phyloP scores from a whole-genome alignment of 2,329 filamentous ascomycete species.

The Fusarium tuaranense region DNA sequence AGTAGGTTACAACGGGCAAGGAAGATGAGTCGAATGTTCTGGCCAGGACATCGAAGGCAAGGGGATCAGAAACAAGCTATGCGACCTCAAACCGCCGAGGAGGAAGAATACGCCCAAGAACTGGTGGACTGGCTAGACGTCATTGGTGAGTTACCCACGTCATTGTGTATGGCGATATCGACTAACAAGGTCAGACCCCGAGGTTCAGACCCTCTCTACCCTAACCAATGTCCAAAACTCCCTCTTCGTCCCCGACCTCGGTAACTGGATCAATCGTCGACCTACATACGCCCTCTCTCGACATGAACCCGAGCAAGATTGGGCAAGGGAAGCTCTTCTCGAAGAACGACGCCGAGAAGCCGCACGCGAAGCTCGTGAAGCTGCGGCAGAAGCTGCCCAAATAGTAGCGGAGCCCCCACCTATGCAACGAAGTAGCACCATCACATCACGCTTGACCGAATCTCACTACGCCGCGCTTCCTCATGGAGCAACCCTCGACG shows the following conservation, averaged over 20 bases:
- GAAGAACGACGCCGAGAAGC: conserved; percentile 35
- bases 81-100: conserved; percentile 8
- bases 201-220: conserved; percentile 84
- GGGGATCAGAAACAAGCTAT: not conserved
- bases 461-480: conserved; percentile 84
- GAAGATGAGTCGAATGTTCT: conserved; percentile 43
- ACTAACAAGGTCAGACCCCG: conserved; percentile 70
- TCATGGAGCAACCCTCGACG: conserved; percentile 76
- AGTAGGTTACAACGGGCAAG: conserved; percentile 31
- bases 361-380: not conserved
- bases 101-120: conserved; percentile 53
- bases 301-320: conserved; percentile 45
- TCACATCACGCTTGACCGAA: conserved; percentile 76
- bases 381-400: conserved; percentile 1
- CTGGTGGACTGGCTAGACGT: conserved; percentile 56
- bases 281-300: conserved; percentile 81
- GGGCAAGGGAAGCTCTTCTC: conserved; percentile 37
- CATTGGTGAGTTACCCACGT: conserved; percentile 47
- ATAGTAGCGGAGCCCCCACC: conserved; percentile 32
- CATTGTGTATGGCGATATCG: not conserved
- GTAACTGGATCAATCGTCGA: conserved; percentile 77
- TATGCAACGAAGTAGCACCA: conserved; percentile 63
- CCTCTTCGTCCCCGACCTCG: conserved; percentile 86
- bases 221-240: conserved; percentile 93
- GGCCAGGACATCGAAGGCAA: conserved; percentile 40